Base-by-base conservation (phyloP, 169 alveolate species). In the Plasmodium ovale region DNA sequence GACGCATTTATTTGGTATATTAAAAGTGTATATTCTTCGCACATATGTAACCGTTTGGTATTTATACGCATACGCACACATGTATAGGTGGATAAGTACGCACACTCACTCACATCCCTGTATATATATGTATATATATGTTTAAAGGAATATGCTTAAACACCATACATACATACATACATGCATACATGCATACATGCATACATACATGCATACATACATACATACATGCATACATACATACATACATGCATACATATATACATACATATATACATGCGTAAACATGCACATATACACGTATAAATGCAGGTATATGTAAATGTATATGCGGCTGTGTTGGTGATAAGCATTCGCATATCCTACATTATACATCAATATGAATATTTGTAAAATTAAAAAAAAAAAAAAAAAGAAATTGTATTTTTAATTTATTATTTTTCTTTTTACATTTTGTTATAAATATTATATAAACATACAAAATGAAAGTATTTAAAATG, bases 391-490 rank as follows among this genome's bases (percentile, higher is more conserved):
- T 25, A 69, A 39, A 69, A 44, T 44, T 29, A 33, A 25, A 35
- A 33, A 21, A 33, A 21, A 16, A 56, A 53, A 33, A 42, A 44
- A 27, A 64, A 68, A 37, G 2, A 44, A 23, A 47, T 12, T 0
- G 14, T 69, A 35, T 47, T 14, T 35, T 69, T 69, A 69, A 69
- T n/a, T n/a, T n/a, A n/a, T 44, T 69, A 12, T 14, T 29, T 65
- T 35, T 31, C 58, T 44, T 23, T 69, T 69, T 16, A 29, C 64
- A 53, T 53, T 69, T 49, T 69, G 27, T 65, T 47, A 69, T 69
- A 47, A 69, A 69, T 42, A 4, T 19, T 44, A 44, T 69, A 69
- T n/a, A 49, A 33, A 69, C 49, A 69, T 6, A 35, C 1, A 49
- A 42, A 68, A 68, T n/a, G n/a, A 68, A 69, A 69, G 23, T 19